These are phyloP conservation scores for Erucastrum elatum DNA, from an alignment of 345 rosid species.

Conservation along the genomic window DNA sequence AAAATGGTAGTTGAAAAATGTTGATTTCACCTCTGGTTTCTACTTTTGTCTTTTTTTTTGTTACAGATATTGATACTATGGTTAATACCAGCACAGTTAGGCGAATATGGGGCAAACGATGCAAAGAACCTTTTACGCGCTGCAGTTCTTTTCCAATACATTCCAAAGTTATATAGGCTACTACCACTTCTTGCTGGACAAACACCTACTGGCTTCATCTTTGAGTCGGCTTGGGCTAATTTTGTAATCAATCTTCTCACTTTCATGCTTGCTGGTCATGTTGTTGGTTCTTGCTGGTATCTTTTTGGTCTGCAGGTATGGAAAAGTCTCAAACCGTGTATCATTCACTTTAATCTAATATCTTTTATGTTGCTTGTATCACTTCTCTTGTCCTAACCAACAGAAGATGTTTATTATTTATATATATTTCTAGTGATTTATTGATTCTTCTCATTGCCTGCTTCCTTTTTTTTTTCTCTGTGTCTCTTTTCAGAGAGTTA, in stretches of 20 bases:
- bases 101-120: slow-evolving; percentile 52
- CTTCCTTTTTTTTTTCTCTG: background rate
- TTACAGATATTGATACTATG: slow-evolving; percentile 39
- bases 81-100: slow-evolving; percentile 46
- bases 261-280: slow-evolving; percentile 71
- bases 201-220: slow-evolving; percentile 69
- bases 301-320: slow-evolving; percentile 80
- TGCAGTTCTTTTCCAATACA: background rate
- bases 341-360: background rate
- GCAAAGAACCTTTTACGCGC: background rate
- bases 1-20: background rate
- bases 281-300: slow-evolving; percentile 89
- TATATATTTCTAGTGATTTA: background rate
- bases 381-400: background rate
- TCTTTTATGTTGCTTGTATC: background rate
- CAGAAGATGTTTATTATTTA: background rate
- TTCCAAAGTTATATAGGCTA: slow-evolving; percentile 68
- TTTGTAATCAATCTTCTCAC: slow-evolving; percentile 80
- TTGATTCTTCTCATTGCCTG: background rate
- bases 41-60: background rate
- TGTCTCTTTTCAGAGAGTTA: slow-evolving; percentile 65
- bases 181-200: slow-evolving; percentile 73
- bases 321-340: background rate
- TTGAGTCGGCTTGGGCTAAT: slow-evolving; percentile 90
- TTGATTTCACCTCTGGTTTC: background rate